Base-by-base conservation (phyloP, 2,329 filamentous ascomycete species). In the Colletotrichum sp. region DNA sequence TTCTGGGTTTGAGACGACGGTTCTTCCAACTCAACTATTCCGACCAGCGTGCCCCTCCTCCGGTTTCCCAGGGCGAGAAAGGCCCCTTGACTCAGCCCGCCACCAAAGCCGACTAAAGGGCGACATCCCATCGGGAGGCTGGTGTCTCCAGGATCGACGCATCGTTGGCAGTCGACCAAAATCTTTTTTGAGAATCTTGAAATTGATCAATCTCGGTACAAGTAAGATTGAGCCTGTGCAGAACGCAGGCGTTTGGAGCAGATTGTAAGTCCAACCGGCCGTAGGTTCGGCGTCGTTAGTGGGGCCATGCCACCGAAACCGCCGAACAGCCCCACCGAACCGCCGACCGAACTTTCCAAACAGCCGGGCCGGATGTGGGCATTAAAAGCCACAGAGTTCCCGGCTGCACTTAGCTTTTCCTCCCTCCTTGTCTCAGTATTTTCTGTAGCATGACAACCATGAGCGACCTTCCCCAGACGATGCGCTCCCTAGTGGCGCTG, bases 401-500 rank as follows among this genome's bases (percentile, higher is more conserved):
- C 67, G 26, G 43, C 43, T 21, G 32, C 5, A 24, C 58, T 36
- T n/a, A 5, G 18, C 9, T 34, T 21, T 21, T 21, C 0, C 58
- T 13, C 12, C 26, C 30, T 62, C 58, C 26, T 30, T 30, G 55
- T 66, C 43, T 56, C 38, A 66, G 38, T 34, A 21, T 43, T 6
- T n/a, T 18, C 18, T 10, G 26, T 26, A 38, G 2, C 30, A 38
- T 28, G 24, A 8, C 13, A 61, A 34, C 7, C 15, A 85, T 85
- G 83, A 56, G 78, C 3, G 68, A 78, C 18, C 48, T 86, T 62
- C 83, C 85, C n/a, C 56, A 76, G 7, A 87, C 82, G 2, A 88
- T 87, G 85, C 85, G 86, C 75, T 83, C 86, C 8, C 83, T 89
- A 48, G 83, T 86, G 16, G 85, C 86, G 32, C 84, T 81, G 0